A percentile compares a stretch with the other conserved stretches of the same genome.
Conservation (phyloP, 73 alveolate species). For the Paramecium biaurelia region DNA sequence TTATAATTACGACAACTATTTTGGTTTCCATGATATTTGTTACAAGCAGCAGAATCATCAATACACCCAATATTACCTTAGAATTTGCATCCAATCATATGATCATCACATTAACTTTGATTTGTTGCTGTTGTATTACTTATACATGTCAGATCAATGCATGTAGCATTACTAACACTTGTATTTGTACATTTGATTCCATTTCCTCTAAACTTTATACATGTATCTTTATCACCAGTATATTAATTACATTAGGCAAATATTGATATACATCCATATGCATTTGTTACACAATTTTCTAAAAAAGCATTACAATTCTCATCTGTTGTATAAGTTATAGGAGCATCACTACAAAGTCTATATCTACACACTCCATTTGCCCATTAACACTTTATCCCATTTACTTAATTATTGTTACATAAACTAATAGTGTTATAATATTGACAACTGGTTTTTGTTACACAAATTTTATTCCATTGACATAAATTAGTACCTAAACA, state of each 20-base stretch:
- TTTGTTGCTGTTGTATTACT: slow-evolving; percentile 15
- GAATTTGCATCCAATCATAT: not conserved
- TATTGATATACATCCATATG: not conserved
- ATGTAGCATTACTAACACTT: not conserved
- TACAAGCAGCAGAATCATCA: not conserved
- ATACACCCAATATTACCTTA: not conserved
- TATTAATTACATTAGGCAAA: not conserved
- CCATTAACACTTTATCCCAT: not conserved
- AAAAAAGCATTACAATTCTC: not conserved
- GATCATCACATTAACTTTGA: not conserved
- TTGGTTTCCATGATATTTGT: not conserved
- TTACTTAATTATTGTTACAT: not conserved
- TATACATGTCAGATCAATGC: not conserved
- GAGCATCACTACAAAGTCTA: slow-evolving; percentile 18
- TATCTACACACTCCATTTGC: not conserved
- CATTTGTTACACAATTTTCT: not conserved
- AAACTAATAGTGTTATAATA: not conserved
- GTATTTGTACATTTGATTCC: not conserved
- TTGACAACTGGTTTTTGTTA: not conserved
- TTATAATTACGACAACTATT: not conserved
- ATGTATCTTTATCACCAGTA: not conserved
- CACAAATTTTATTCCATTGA: not conserved
- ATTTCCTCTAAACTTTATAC: not conserved
- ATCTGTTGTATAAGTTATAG: not conserved
- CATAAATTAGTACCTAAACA: not conserved